Evolutionary conservation across 164 flowering plant genomes (phyloP).

Genomic region (Nelumbo lutea): DNA sequence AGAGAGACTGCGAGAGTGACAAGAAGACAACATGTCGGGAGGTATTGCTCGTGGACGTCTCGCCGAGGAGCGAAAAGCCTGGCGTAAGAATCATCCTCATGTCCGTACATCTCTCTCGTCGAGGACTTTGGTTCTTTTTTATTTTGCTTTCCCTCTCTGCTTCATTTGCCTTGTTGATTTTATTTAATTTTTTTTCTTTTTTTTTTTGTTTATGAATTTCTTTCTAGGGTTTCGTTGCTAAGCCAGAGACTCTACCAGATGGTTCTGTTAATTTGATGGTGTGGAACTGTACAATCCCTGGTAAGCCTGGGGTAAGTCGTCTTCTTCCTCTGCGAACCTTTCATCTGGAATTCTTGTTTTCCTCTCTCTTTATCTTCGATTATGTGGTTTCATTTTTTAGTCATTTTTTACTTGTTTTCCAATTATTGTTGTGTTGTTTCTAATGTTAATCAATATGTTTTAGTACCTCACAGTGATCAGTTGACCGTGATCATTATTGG

Average conservation of each 20-base stretch:
- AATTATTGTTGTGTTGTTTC: no score
- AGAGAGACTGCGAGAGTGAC: neutral
- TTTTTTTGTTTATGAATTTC: neutral
- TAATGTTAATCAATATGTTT: no score
- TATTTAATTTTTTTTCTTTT: neutral
- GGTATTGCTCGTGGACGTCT: conserved; percentile 80
- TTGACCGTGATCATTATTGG: no score
- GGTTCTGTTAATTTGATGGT: conserved; percentile 78
- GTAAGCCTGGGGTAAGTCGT: conserved; percentile 56
- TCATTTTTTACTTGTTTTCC: no score
- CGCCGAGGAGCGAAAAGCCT: conserved; percentile 72
- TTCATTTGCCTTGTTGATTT: neutral
- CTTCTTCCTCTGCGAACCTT: neutral
- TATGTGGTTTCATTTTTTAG: no score
- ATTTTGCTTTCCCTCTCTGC: neutral
- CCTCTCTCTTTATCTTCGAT: no score
- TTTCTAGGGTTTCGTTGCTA: conserved; percentile 82
- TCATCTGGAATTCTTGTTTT: no score
- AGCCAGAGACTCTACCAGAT: conserved; percentile 67
- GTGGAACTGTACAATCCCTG: conserved; percentile 90
- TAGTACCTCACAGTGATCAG: no score
- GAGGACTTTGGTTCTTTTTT: neutral
- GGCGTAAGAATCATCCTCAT: conserved; percentile 88
- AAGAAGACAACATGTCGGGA: conserved; percentile 47
- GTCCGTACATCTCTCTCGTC: conserved; percentile 26